phyloP scores from a whole-genome alignment of 2,329 filamentous ascomycete species.

The Venturia asperata region DNA sequence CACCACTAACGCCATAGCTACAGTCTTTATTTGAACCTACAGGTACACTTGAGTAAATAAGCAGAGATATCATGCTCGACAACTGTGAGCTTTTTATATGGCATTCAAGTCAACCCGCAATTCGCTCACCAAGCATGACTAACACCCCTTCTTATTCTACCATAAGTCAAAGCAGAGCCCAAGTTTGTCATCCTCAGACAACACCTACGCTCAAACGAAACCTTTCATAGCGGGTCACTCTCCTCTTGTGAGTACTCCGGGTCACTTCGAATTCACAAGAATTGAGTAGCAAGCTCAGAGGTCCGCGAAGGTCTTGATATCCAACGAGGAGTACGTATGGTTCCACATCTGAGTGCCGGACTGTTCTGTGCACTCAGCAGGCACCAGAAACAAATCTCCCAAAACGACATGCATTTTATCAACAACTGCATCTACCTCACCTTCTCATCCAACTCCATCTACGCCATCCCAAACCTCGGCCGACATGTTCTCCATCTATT shows the following conservation, averaged over 20 bases:
- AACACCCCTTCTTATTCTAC: too few relatives aligned
- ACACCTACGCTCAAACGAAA: too few relatives aligned
- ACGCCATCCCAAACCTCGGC: background rate
- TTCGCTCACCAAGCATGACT: too few relatives aligned
- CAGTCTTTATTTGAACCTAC: too few relatives aligned
- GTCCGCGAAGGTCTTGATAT: background rate
- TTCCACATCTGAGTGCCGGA: background rate
- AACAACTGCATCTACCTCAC: background rate
- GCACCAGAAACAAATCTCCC: background rate
- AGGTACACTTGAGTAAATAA: too few relatives aligned
- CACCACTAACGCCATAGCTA: too few relatives aligned
- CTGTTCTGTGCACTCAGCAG: background rate
- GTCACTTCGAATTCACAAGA: background rate
- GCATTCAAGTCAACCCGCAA: too few relatives aligned
- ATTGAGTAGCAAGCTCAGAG: background rate
- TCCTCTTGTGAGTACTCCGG: background rate
- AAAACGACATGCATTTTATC: background rate
- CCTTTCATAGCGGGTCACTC: background rate
- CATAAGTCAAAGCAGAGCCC: too few relatives aligned
- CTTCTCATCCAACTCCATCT: background rate
- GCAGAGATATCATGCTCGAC: too few relatives aligned
- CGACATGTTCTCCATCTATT: constrained; percentile 11
- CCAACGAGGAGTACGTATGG: too few relatives aligned
- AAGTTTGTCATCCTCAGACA: too few relatives aligned
- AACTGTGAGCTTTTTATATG: too few relatives aligned